Evolutionary conservation across 1,284 basidiomycete genomes (phyloP), one percentile per base, ranked within the genome.

Genomic region (Entoloma clypeatum): DNA sequence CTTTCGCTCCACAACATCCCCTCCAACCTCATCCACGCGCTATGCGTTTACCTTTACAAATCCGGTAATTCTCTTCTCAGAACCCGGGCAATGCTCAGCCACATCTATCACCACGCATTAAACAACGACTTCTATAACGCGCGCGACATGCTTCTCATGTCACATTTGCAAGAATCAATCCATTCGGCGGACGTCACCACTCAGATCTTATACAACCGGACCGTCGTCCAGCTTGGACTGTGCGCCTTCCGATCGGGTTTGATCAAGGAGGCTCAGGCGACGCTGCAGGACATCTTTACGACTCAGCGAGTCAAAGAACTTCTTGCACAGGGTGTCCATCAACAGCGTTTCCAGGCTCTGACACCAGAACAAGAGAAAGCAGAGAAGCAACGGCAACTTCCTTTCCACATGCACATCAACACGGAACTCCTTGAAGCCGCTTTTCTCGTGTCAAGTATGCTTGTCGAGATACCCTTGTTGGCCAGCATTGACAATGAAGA

Each of bases 371-470:
- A 99, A 68, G 96, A 99, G 65, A 90, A 93, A 61, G 83, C 93
- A 5, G 96, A 99, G 65, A 90, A 93, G 55, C 89, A 93, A 54
- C 80, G 95, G 33, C 91, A 98, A 58, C 75, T 99, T 17, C 96
- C 96, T 23, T 99, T 99, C 86, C 96, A 99, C 67, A 92, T 99
- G 88, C 96, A 99, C 70, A 95, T 99, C 69, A 99, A 99, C 71
- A 91, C 96, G 10, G 96, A 99, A 66, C 73, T 99, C 19, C 75
- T 99, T 48, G 96, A 99, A 67, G 94, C 93, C 30, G 94, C 92
- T 6, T 99, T 98, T 75, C 75, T 99, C 30, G 92, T 96, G 27
- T 95, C 92, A 13, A 96, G 92, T 67, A 99, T 99, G 96, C 77
- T 99, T 29, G 86, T 98, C 39, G 96, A 99, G 69, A 93, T 99